phyloP scores from a whole-genome alignment of 768 basidiomycete species.

The Neoboletus magnificus region DNA sequence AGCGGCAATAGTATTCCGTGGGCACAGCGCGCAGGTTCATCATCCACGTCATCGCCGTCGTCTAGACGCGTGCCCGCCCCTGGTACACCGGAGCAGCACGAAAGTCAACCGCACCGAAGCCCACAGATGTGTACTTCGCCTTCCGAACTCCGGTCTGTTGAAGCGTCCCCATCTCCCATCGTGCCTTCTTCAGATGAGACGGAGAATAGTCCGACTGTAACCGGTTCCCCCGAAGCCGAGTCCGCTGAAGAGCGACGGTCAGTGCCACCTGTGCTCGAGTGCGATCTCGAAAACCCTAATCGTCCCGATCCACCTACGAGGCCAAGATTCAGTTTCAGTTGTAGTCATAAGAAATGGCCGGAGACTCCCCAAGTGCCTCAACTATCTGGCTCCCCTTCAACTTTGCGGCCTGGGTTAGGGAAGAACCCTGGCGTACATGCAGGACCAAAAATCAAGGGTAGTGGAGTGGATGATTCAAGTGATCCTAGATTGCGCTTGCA shows the following conservation, averaged over 20 bases:
- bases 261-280: constrained; percentile 54
- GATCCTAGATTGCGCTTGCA: constrained; percentile 10
- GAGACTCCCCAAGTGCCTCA: not conserved
- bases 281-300: constrained; percentile 31
- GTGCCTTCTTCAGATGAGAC: constrained; percentile 7
- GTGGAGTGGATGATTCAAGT: constrained; percentile 15
- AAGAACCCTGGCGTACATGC: constrained; percentile 39
- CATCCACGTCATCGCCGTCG: constrained; percentile 29
- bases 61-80: constrained; percentile 14
- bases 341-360: constrained; percentile 12
- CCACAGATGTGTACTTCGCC: constrained; percentile 34
- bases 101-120: constrained; percentile 5
- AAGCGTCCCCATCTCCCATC: constrained; percentile 41
- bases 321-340: constrained; percentile 15
- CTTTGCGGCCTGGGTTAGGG: constrained; percentile 39
- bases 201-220: not conserved
- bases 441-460: constrained; percentile 4
- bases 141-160: constrained; percentile 37
- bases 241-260: constrained; percentile 30
- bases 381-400: not conserved
- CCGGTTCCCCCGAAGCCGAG: not conserved
- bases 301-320: constrained; percentile 27
- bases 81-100: constrained; percentile 12
- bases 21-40: constrained; percentile 45
- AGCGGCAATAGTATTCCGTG: constrained; percentile 54